Conservation (phyloP, 768 basidiomycete genomes). For the Russula brevipes region DNA sequence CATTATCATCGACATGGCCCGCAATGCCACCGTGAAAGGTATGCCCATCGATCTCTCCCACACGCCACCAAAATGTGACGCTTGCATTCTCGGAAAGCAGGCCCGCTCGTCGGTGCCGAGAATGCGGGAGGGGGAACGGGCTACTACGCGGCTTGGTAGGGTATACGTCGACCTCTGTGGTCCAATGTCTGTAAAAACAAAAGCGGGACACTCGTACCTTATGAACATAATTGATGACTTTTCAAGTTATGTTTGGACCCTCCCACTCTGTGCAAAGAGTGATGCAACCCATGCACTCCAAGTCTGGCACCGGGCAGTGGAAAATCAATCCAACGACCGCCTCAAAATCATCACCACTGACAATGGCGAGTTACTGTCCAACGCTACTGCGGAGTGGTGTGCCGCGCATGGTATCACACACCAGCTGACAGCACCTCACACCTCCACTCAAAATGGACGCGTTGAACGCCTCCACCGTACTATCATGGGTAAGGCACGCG, state of each 20-base stretch:
- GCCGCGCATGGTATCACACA: neutral
- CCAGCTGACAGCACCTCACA: neutral
- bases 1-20: too few relatives aligned
- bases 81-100: too few relatives aligned
- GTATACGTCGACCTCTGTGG: too few relatives aligned
- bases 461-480: neutral
- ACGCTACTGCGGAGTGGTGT: neutral
- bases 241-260: too few relatives aligned
- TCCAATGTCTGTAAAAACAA: too few relatives aligned
- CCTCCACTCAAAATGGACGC: conserved; percentile 2
- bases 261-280: too few relatives aligned
- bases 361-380: neutral
- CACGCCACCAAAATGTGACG: neutral
- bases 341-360: neutral
- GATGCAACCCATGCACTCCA: neutral
- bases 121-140: too few relatives aligned
- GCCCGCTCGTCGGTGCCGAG: too few relatives aligned
- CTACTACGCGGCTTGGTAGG: too few relatives aligned
- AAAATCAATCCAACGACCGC: neutral
- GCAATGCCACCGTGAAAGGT: neutral
- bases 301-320: neutral
- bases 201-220: neutral
- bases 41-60: neutral
- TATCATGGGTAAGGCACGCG: neutral
- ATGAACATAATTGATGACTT: too few relatives aligned